phyloP scores from a whole-genome alignment of 2,329 filamentous ascomycete species.

The Rasamsonia emersonii region DNA sequence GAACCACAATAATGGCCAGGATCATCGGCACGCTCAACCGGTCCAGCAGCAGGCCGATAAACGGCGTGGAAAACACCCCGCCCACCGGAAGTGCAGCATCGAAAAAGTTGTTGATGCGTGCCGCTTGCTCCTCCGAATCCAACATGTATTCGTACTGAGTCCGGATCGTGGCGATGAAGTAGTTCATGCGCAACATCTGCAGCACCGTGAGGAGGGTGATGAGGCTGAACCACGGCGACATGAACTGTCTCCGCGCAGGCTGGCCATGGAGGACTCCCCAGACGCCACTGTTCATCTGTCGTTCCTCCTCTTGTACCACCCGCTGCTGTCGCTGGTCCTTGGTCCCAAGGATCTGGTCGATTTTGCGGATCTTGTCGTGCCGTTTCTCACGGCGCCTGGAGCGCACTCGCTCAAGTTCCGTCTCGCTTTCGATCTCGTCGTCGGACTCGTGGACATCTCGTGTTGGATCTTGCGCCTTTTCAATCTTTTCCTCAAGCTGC shows the following conservation, averaged over 20 bases:
- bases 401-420: conserved; percentile 39
- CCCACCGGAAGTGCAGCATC: conserved; percentile 73
- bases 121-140: conserved; percentile 50
- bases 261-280: conserved; percentile 76
- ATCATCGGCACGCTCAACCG: conserved; percentile 64
- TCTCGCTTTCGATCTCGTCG: conserved; percentile 42
- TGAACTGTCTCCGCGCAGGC: conserved; percentile 62
- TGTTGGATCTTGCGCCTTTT: conserved; percentile 35
- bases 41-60: conserved; percentile 75
- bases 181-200: conserved; percentile 74
- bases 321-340: conserved; percentile 54
- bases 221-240: conserved; percentile 74
- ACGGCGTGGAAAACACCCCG: conserved; percentile 71
- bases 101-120: conserved; percentile 72
- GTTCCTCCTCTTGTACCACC: conserved; percentile 53
- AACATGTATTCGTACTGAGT: conserved; percentile 75
- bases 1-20: conserved; percentile 58
- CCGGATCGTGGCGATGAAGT: conserved; percentile 75
- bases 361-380: conserved; percentile 56
- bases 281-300: conserved; percentile 63
- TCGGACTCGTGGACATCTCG: conserved; percentile 39
- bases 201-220: conserved; percentile 69
- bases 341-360: conserved; percentile 62
- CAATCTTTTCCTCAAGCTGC: conserved; percentile 64
- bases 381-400: conserved; percentile 51